Conservation (phyloP, 495 filamentous ascomycete species). For the Penicillium lagena region DNA sequence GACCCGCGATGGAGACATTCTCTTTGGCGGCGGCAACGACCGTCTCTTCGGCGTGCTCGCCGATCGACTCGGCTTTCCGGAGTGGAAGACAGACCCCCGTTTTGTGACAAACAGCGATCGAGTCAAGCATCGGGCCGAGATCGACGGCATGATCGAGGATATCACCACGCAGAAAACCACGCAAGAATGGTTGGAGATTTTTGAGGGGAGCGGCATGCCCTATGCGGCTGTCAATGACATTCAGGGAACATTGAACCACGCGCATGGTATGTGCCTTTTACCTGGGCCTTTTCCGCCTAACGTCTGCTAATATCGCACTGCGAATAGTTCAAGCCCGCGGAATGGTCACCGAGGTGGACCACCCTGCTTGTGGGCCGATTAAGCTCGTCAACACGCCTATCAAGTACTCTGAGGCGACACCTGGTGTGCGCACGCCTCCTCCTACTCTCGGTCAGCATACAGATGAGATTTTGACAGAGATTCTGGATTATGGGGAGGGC, state of each 20-base stretch:
- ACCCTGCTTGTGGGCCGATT: slow-evolving; percentile 74
- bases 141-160: slow-evolving; percentile 71
- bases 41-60: slow-evolving; percentile 82
- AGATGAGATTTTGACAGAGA: slow-evolving; percentile 65
- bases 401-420: slow-evolving; percentile 81
- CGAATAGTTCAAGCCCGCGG: slow-evolving; percentile 63
- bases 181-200: slow-evolving; percentile 77
- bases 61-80: slow-evolving; percentile 65
- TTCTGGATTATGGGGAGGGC: slow-evolving; percentile 55
- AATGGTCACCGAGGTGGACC: slow-evolving; percentile 86
- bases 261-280: slow-evolving; percentile 54
- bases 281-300: not conserved
- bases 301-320: not conserved
- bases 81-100: slow-evolving; percentile 71
- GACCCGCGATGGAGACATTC: slow-evolving; percentile 85
- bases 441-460: slow-evolving; percentile 91
- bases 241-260: slow-evolving; percentile 72
- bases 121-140: slow-evolving; percentile 67
- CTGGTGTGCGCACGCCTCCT: slow-evolving; percentile 71
- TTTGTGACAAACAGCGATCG: slow-evolving; percentile 77
- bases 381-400: slow-evolving; percentile 92
- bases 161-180: slow-evolving; percentile 75
- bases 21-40: slow-evolving; percentile 93
- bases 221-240: slow-evolving; percentile 96
- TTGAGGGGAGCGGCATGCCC: slow-evolving; percentile 88